Conservation (phyloP, 2,329 filamentous ascomycete genomes). For the Xylaria sp. region DNA sequence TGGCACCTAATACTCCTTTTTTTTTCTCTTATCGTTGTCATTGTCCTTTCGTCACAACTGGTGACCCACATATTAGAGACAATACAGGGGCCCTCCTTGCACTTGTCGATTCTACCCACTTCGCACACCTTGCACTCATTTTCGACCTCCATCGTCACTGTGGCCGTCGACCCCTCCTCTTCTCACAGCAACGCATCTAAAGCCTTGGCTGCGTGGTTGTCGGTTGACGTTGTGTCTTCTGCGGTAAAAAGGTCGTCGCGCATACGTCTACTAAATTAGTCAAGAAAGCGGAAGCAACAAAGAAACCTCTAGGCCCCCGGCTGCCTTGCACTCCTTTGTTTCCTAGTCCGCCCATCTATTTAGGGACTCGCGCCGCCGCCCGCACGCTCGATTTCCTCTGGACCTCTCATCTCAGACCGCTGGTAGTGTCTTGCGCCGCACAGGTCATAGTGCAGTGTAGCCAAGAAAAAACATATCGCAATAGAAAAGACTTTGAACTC, state of each 20-base stretch:
- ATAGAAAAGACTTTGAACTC: slow-evolving; percentile 46
- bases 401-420: slow-evolving; percentile 26
- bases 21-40: slow-evolving; percentile 23
- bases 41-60: slow-evolving; percentile 18
- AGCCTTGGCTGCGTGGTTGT: background rate
- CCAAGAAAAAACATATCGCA: slow-evolving; percentile 45
- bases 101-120: slow-evolving; percentile 7
- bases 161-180: slow-evolving; percentile 17
- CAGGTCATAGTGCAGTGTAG: slow-evolving; percentile 52
- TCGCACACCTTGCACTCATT: slow-evolving; percentile 13
- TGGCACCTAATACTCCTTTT: slow-evolving; percentile 38
- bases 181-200: slow-evolving; percentile 13
- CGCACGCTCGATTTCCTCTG: slow-evolving; percentile 34
- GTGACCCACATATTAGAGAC: slow-evolving; percentile 30
- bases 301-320: slow-evolving; percentile 30
- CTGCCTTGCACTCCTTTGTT: slow-evolving; percentile 41
- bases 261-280: slow-evolving; percentile 28
- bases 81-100: slow-evolving; percentile 7
- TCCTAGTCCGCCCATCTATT: slow-evolving; percentile 41
- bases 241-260: slow-evolving; percentile 34
- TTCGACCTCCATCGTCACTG: slow-evolving; percentile 19
- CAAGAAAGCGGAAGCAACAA: slow-evolving; percentile 41
- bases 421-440: slow-evolving; percentile 44
- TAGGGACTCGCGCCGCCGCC: slow-evolving; percentile 42
- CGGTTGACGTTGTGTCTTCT: slow-evolving; percentile 21